Evolutionary conservation across 2,329 filamentous ascomycete species (phyloP).

Genomic region (Sarocladiaceae sp.): DNA sequence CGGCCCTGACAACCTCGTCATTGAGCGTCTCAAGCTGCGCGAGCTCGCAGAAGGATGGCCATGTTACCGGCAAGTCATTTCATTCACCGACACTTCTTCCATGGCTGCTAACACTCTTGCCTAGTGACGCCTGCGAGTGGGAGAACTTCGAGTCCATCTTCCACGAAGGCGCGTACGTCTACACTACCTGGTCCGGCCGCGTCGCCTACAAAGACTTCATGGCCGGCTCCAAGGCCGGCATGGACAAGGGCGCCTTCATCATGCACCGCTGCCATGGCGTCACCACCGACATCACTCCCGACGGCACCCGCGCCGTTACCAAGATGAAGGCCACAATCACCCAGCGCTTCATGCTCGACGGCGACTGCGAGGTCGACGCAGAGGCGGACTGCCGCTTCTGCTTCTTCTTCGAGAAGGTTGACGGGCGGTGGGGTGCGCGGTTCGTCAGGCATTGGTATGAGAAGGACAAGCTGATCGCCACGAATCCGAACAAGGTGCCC

Average conservation of each 20-base stretch:
- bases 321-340: constrained; percentile 47
- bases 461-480: constrained; percentile 43
- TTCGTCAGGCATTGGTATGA: constrained; percentile 45
- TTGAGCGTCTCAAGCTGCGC: constrained; percentile 39
- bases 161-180: constrained; percentile 39
- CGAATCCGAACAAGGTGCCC: constrained; percentile 35
- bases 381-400: constrained; percentile 40
- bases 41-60: constrained; percentile 45
- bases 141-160: constrained; percentile 45
- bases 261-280: constrained; percentile 36
- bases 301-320: constrained; percentile 34
- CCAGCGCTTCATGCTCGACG: constrained; percentile 37
- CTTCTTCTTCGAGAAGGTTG: constrained; percentile 37
- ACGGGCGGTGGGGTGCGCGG: constrained; percentile 32
- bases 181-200: constrained; percentile 44
- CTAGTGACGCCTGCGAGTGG: constrained; percentile 44
- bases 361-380: constrained; percentile 32
- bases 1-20: constrained; percentile 33
- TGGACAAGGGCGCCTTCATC: constrained; percentile 36
- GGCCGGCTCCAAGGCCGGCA: constrained; percentile 28
- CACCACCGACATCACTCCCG: constrained; percentile 33
- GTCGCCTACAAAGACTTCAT: constrained; percentile 34
- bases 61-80: constrained; percentile 29
- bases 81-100: not conserved
- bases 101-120: not conserved